Conservation (phyloP, 2,329 filamentous ascomycete genomes). For the Lachnellula willkommii region DNA sequence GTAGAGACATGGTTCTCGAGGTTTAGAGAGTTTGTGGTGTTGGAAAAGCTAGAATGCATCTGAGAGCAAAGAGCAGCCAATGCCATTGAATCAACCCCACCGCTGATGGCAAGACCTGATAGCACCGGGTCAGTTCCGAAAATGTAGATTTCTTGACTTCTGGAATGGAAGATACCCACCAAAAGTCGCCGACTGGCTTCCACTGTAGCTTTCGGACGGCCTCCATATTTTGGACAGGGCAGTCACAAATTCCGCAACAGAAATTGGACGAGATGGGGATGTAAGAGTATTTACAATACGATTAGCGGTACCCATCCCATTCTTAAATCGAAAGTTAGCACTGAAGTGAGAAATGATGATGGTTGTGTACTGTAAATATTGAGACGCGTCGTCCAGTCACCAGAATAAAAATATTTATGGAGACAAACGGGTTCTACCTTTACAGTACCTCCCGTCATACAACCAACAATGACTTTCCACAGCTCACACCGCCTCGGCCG, state of each 20-base stretch:
- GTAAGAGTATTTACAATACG: neutral
- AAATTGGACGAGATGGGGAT: neutral
- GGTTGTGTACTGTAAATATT: neutral
- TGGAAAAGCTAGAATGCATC: conserved; percentile 27
- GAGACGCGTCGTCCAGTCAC: conserved; percentile 1
- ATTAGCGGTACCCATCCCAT: conserved; percentile 37
- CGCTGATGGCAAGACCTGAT: conserved; percentile 74
- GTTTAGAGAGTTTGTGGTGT: neutral
- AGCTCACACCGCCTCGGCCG: conserved; percentile 21
- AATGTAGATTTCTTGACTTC: neutral
- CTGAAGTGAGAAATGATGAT: neutral
- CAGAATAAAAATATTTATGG: conserved; percentile 7
- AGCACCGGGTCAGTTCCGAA: neutral
- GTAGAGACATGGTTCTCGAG: conserved; percentile 7
- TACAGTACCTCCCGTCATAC: neutral
- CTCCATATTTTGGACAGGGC: conserved; percentile 2
- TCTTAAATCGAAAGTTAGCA: neutral
- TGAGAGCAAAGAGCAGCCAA: conserved; percentile 66
- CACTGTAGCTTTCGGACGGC: neutral
- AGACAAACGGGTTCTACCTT: conserved; percentile 8
- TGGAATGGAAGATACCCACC: conserved; percentile 4
- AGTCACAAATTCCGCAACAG: neutral
- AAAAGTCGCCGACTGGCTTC: neutral
- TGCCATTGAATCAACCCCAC: conserved; percentile 97
- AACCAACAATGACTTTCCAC: conserved; percentile 16